phyloP scores from a whole-genome alignment of 1,284 basidiomycete genomes.

The Agroathelia rolfsii region DNA sequence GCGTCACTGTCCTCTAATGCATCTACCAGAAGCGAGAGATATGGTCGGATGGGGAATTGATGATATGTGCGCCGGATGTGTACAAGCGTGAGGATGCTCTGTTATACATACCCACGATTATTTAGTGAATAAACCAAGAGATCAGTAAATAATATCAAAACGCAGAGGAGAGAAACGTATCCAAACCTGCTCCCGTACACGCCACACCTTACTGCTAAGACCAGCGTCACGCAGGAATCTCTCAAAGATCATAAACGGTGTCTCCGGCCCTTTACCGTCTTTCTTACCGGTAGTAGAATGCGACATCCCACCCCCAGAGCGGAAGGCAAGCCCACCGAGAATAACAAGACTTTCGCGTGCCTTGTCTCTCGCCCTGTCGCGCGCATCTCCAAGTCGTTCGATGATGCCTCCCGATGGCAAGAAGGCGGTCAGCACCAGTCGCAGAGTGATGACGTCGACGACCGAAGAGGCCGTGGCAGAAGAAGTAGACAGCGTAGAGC shows the following conservation, averaged over 20 bases:
- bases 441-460: conserved; percentile 49
- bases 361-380: conserved; percentile 63
- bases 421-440: conserved; percentile 56
- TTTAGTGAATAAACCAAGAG: conserved; percentile 1
- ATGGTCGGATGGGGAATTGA: conserved; percentile 77
- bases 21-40: conserved; percentile 73
- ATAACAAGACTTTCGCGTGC: conserved; percentile 68
- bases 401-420: conserved; percentile 67
- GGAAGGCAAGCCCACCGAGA: conserved; percentile 64
- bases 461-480: conserved; percentile 29
- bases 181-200: conserved; percentile 74
- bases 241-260: conserved; percentile 70
- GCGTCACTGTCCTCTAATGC: conserved; percentile 86
- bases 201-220: conserved; percentile 71
- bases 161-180: conserved; percentile 4
- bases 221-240: conserved; percentile 62
- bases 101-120: conserved; percentile 25
- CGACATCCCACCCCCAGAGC: conserved; percentile 33
- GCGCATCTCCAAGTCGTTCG: conserved; percentile 73
- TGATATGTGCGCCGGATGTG: conserved; percentile 57
- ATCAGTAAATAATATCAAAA: conserved; percentile 7
- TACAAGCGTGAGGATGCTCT: conserved; percentile 61
- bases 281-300: conserved; percentile 38
- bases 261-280: conserved; percentile 66
- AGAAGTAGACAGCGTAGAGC: conserved; percentile 41